These are phyloP conservation scores for Podospora bellae-mahoneyi DNA, from an alignment of 495 filamentous ascomycete species.

Conservation along the genomic window DNA sequence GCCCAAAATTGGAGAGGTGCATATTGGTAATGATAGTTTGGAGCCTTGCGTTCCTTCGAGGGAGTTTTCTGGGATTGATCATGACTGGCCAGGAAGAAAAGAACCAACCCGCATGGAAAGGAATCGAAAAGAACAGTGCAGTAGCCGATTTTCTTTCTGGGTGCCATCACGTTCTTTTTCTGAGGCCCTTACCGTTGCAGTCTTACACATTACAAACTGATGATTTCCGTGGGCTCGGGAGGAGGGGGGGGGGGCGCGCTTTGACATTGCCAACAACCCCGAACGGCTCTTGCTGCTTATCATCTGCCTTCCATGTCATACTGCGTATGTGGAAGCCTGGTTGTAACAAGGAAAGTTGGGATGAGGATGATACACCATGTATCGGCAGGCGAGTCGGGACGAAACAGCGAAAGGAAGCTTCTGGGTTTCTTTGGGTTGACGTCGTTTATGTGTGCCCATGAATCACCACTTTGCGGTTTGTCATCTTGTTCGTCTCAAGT, in stretches of 20 bases:
- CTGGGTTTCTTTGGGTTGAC: no score
- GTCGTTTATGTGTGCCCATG: neutral
- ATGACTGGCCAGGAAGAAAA: neutral
- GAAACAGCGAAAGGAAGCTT: neutral
- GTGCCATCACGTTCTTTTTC: neutral
- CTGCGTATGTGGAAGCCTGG: no score
- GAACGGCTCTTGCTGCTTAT: neutral
- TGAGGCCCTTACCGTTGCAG: neutral
- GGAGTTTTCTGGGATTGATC: neutral
- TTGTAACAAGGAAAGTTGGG: neutral
- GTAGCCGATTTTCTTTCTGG: neutral
- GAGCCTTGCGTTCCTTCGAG: neutral
- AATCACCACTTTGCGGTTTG: neutral
- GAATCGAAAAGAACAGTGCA: neutral
- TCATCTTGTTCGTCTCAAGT: neutral
- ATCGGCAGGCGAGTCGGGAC: constrained; percentile 3
- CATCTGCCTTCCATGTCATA: neutral
- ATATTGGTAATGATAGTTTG: neutral
- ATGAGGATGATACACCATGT: neutral
- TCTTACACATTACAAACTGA: neutral
- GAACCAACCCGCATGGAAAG: neutral
- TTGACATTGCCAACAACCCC: neutral
- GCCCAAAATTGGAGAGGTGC: neutral
- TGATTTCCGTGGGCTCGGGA: no score
- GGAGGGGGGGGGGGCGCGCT: no score